Percentiles rank a stretch among this genome's conserved stretches.
These are phyloP conservation scores for Rhizophagus sp. DNA, from an alignment of 192 early-diverging fungal species.

Conservation along the genomic window DNA sequence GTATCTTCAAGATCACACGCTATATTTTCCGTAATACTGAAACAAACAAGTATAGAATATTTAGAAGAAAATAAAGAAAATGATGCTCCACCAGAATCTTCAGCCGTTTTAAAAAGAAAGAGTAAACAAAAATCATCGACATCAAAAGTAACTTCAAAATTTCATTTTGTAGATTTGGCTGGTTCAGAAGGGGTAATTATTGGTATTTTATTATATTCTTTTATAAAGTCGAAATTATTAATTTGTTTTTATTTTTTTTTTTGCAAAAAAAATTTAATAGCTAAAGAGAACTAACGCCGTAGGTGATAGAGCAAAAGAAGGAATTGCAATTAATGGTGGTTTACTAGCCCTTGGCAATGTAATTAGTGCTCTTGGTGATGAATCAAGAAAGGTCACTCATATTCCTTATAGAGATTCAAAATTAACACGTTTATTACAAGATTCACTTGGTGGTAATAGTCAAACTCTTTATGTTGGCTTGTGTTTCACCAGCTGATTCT, in stretches of 20 bases:
- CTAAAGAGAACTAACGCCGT: conserved; percentile 60
- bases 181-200: conserved; percentile 78
- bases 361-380: conserved; percentile 91
- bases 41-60: conserved; percentile 61
- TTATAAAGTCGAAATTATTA: too few relatives aligned
- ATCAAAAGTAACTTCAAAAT: conserved; percentile 75
- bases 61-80: conserved; percentile 33
- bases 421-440: conserved; percentile 96
- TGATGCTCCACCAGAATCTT: conserved; percentile 10
- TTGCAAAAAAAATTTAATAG: too few relatives aligned
- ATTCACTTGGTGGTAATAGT: conserved; percentile 93
- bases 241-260: too few relatives aligned
- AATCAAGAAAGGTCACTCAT: conserved; percentile 62
- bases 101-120: conserved; percentile 12
- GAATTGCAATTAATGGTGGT: conserved; percentile 97
- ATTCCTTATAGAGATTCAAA: conserved; percentile 98
- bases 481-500: conserved; percentile 77
- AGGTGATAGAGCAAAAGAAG: conserved; percentile 93
- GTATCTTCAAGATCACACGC: conserved; percentile 91
- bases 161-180: conserved; percentile 98
- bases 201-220: too few relatives aligned
- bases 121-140: conserved; percentile 31
- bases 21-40: conserved; percentile 88
- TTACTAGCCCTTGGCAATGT: conserved; percentile 95
- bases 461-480: conserved; percentile 96